A percentile compares a stretch with the other conserved stretches of the same genome.
Conservation (phyloP, 257 asterid species). For the Capsicum rhomboideum region DNA sequence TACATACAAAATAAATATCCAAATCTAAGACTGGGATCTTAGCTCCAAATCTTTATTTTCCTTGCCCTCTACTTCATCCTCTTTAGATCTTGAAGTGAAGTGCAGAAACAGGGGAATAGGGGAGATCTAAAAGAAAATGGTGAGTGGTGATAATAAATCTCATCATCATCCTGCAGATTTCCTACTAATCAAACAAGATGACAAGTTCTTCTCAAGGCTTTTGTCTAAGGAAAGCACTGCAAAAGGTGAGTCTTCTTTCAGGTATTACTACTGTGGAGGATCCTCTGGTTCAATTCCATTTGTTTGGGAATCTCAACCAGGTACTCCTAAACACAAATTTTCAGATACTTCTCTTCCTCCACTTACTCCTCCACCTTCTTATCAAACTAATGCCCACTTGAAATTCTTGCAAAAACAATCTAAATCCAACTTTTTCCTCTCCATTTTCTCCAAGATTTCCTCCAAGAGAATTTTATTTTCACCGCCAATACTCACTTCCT, state of each 20-base stretch:
- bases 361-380: slow-evolving; percentile 74
- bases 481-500: neutral
- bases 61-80: slow-evolving; percentile 19
- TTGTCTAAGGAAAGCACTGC: slow-evolving; percentile 29
- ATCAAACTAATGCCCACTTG: slow-evolving; percentile 13
- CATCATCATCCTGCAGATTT: slow-evolving; percentile 12
- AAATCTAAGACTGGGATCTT: neutral
- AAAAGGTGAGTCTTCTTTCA: slow-evolving; percentile 38
- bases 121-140: slow-evolving; percentile 10
- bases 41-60: neutral
- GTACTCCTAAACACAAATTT: slow-evolving; percentile 59
- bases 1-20: neutral
- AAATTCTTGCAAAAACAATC: slow-evolving; percentile 10
- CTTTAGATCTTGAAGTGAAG: slow-evolving; percentile 11
- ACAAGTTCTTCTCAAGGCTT: slow-evolving; percentile 34
- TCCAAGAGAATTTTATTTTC: slow-evolving; percentile 13
- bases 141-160: slow-evolving; percentile 1
- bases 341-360: slow-evolving; percentile 46
- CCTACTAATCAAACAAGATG: slow-evolving; percentile 26
- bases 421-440: slow-evolving; percentile 19
- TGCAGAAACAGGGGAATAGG: neutral
- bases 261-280: slow-evolving; percentile 59
- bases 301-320: slow-evolving; percentile 78
- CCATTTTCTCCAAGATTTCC: slow-evolving; percentile 17
- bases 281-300: slow-evolving; percentile 61